Evolutionary conservation across 345 rosid species (phyloP).

Genomic region (Citrus trifoliata): DNA sequence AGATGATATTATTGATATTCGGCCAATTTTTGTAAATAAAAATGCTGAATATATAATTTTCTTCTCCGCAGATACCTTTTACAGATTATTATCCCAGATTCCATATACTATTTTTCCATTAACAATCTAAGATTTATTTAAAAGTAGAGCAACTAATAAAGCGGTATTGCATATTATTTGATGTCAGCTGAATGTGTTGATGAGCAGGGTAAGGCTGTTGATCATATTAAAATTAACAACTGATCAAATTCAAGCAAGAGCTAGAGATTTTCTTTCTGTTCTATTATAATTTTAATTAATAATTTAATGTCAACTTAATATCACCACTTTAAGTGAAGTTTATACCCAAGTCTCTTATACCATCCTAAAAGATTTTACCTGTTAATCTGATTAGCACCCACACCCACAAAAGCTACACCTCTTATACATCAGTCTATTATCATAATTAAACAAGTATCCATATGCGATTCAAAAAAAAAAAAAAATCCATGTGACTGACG

Average conservation of each 20-base stretch:
- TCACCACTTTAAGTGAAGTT: too few species aligned
- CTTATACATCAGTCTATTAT: too few species aligned
- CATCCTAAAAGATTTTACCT: too few species aligned
- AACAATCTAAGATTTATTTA: not conserved
- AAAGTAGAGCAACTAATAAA: not conserved
- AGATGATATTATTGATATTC: too few species aligned
- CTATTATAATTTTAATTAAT: too few species aligned
- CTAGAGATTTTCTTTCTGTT: not conserved
- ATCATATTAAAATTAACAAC: not conserved
- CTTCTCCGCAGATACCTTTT: not conserved
- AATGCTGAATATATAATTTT: not conserved
- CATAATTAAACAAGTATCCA: too few species aligned
- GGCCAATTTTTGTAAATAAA: conserved; percentile 10
- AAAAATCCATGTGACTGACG: not conserved
- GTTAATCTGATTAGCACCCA: too few species aligned
- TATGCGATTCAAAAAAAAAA: too few species aligned
- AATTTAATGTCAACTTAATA: too few species aligned
- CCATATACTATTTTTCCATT: not conserved
- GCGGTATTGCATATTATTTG: not conserved
- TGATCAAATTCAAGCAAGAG: not conserved
- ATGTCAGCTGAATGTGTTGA: not conserved
- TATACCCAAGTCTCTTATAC: too few species aligned
- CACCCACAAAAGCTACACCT: too few species aligned
- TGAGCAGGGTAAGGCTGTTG: not conserved
- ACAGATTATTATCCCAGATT: not conserved